Conservation (phyloP, 345 rosid genomes). For the Eucalyptus pauciflora region DNA sequence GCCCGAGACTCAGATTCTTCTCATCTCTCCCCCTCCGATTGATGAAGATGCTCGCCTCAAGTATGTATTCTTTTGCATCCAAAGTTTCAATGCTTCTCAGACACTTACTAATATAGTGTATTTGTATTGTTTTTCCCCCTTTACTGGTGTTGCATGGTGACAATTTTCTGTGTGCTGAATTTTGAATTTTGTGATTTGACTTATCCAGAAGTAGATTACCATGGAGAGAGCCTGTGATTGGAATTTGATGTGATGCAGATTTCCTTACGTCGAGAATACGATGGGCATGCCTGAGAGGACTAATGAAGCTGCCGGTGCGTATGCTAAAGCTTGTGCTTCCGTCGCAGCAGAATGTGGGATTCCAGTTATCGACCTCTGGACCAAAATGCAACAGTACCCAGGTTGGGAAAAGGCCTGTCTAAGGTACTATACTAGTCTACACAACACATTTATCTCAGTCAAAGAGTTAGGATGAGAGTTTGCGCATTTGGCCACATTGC, state of each 20-base stretch:
- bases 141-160: neutral
- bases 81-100: neutral
- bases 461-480: neutral
- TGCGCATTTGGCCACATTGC: neutral
- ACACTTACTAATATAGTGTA: neutral
- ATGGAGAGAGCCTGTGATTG: neutral
- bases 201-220: neutral
- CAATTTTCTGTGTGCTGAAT: neutral
- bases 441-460: neutral
- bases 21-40: constrained; percentile 85
- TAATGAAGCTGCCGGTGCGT: constrained; percentile 70
- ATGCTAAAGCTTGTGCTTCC: constrained; percentile 50
- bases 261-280: constrained; percentile 58
- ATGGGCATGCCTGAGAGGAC: constrained; percentile 73
- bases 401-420: constrained; percentile 55
- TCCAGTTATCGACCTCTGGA: constrained; percentile 61
- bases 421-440: constrained; percentile 7
- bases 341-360: constrained; percentile 47
- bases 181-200: neutral
- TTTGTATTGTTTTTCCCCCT: neutral
- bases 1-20: constrained; percentile 45
- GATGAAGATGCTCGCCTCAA: constrained; percentile 75
- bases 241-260: constrained; percentile 13
- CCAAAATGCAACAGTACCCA: constrained; percentile 58
- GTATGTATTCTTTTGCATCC: constrained; percentile 12